Conservation (phyloP, 768 basidiomycete species). For the Hebeloma cylindrosporum region DNA sequence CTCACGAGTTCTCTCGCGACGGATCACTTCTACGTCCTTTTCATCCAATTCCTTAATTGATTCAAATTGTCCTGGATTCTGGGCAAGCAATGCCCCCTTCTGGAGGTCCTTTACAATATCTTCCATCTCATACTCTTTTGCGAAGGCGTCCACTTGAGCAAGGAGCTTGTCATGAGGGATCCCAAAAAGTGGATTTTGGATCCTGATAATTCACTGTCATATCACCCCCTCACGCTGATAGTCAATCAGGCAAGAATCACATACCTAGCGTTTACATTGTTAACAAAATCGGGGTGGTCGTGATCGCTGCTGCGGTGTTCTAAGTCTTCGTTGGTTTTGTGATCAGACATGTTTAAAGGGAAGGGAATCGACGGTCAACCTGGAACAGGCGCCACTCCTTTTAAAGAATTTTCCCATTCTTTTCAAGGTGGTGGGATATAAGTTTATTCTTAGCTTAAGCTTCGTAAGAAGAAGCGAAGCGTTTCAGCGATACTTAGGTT, state of each 20-base stretch:
- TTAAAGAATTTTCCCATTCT: no score
- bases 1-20: conserved; percentile 40
- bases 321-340: conserved; percentile 6
- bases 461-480: neutral
- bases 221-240: neutral
- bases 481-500: no score
- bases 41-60: conserved; percentile 32
- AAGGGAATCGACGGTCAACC: neutral
- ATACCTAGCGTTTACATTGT: conserved; percentile 28
- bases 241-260: neutral
- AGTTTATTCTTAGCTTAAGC: neutral
- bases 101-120: conserved; percentile 44
- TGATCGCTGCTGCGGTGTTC: conserved; percentile 14
- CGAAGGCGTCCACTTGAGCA: conserved; percentile 59
- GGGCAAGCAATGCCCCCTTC: conserved; percentile 74
- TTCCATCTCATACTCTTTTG: conserved; percentile 42
- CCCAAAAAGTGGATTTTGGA: conserved; percentile 43
- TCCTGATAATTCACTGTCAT: conserved; percentile 19
- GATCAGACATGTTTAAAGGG: conserved; percentile 12
- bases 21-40: conserved; percentile 31
- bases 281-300: conserved; percentile 12
- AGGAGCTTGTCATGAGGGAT: conserved; percentile 60
- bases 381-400: no score
- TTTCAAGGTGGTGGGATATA: conserved; percentile 3
- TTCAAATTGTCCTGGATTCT: conserved; percentile 51